Evolutionary conservation across 1,139 yeast genomes (phyloP).

Genomic region (Zygoascus meyerae): DNA sequence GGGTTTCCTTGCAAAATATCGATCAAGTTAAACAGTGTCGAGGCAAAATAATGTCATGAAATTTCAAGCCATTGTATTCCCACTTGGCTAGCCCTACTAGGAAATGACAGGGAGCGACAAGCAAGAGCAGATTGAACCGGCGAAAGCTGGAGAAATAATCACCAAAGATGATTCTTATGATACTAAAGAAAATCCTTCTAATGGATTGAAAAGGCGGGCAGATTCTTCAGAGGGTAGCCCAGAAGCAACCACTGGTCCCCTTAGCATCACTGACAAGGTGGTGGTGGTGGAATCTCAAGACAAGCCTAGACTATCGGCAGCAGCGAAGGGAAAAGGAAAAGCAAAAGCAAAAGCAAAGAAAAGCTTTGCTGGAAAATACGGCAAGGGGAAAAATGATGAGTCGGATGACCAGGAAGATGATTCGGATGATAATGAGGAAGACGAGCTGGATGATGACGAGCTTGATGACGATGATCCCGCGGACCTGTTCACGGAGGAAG

Average conservation of each 20-base stretch:
- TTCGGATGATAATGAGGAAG: slow-evolving; percentile 27
- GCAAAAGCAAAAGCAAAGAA: slow-evolving; percentile 22
- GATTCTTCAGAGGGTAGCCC: slow-evolving; percentile 29
- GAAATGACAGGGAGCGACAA: too few relatives aligned
- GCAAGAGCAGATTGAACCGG: too few relatives aligned
- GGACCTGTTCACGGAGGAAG: slow-evolving; percentile 31
- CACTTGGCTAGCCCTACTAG: too few relatives aligned
- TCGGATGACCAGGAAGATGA: slow-evolving; percentile 25
- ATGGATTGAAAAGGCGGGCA: too few relatives aligned
- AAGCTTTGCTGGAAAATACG: slow-evolving; percentile 28
- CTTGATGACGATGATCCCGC: slow-evolving; percentile 23
- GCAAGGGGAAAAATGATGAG: slow-evolving; percentile 32
- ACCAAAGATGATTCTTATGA: too few relatives aligned
- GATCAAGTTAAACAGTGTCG: neutral
- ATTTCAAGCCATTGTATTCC: too few relatives aligned
- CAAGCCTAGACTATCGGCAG: slow-evolving; percentile 9
- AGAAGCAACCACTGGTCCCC: slow-evolving; percentile 12
- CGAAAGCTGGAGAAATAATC: too few relatives aligned
- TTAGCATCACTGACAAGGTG: slow-evolving; percentile 9
- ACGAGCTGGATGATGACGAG: slow-evolving; percentile 24
- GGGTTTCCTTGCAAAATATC: neutral
- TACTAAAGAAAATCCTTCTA: too few relatives aligned
- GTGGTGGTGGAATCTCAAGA: slow-evolving; percentile 2
- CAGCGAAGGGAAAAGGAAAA: slow-evolving; percentile 22
- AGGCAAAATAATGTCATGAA: too few relatives aligned